Conservation (phyloP, 192 early-diverging fungal species). For the Martensiomyces pterosporus region DNA sequence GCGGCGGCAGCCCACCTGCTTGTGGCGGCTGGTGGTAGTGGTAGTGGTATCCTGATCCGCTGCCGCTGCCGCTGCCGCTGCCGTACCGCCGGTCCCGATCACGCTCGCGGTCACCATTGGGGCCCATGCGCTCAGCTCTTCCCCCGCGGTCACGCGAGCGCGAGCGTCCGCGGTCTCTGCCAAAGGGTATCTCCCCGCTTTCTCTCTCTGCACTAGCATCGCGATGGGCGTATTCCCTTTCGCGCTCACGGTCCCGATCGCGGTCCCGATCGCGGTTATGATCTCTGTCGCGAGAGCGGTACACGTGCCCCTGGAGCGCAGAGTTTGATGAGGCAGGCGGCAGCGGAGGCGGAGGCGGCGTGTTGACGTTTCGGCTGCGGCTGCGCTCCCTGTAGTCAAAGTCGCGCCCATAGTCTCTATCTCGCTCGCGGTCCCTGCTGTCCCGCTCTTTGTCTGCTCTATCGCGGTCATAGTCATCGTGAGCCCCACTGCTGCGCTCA, state of each 20-base stretch:
- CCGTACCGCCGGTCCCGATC: conserved; percentile 23
- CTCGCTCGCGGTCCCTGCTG: neutral
- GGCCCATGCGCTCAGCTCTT: conserved; percentile 1
- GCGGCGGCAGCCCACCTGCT: conserved; percentile 1
- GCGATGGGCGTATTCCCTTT: neutral
- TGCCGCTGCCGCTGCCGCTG: conserved; percentile 2
- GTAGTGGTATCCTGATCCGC: conserved; percentile 4
- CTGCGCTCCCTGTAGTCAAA: neutral
- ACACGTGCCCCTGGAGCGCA: neutral
- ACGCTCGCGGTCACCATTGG: too few relatives aligned
- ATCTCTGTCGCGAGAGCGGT: neutral
- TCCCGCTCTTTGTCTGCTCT: neutral
- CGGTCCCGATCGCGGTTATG: conserved; percentile 1
- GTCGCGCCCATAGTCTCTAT: neutral
- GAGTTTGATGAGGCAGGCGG: neutral
- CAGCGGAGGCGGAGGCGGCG: conserved; percentile 2
- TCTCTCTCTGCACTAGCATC: conserved; percentile 26
- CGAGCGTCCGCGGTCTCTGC: conserved; percentile 23
- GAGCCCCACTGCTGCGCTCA: neutral
- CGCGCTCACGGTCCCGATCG: conserved; percentile 1
- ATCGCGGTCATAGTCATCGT: neutral
- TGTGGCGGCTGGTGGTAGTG: conserved; percentile 3
- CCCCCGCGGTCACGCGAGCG: conserved; percentile 30
- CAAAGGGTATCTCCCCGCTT: conserved; percentile 21
- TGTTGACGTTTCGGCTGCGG: neutral